A percentile compares a stretch with the other conserved stretches of the same genome.
Evolutionary conservation across 441 rosid species (phyloP).

Genomic region (Corymbia citriodora): DNA sequence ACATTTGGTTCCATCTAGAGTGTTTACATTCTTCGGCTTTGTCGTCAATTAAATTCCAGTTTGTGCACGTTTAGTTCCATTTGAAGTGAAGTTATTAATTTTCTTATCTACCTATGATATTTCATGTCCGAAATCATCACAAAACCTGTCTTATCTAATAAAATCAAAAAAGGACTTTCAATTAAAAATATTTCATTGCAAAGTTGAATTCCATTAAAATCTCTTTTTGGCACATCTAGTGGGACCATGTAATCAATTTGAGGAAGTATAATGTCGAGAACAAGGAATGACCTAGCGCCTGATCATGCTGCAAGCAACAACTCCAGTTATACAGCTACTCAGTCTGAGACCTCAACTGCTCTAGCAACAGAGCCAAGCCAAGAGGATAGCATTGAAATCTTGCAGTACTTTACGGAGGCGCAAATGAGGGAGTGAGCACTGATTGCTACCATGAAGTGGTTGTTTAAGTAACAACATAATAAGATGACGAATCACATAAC

Average conservation of each 20-base stretch:
- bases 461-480: not conserved
- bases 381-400: not conserved
- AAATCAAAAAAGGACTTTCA: rapidly evolving
- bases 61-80: not conserved
- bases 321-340: no score
- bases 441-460: not conserved
- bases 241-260: not conserved
- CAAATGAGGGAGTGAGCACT: not conserved
- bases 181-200: not conserved
- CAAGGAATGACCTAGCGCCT: not conserved
- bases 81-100: not conserved
- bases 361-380: not conserved
- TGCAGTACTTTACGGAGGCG: not conserved
- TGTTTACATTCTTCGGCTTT: not conserved
- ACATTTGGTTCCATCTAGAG: not conserved
- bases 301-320: not conserved
- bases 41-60: not conserved
- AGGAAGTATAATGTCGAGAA: not conserved
- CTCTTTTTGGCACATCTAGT: not conserved
- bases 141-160: not conserved
- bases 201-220: not conserved
- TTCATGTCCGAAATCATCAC: rapidly evolving
- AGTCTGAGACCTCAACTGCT: not conserved
- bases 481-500: not conserved
- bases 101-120: not conserved